A percentile compares a stretch with the other conserved stretches of the same genome.
phyloP scores from a whole-genome alignment of 345 rosid species.

The Pelargonium nanum region DNA sequence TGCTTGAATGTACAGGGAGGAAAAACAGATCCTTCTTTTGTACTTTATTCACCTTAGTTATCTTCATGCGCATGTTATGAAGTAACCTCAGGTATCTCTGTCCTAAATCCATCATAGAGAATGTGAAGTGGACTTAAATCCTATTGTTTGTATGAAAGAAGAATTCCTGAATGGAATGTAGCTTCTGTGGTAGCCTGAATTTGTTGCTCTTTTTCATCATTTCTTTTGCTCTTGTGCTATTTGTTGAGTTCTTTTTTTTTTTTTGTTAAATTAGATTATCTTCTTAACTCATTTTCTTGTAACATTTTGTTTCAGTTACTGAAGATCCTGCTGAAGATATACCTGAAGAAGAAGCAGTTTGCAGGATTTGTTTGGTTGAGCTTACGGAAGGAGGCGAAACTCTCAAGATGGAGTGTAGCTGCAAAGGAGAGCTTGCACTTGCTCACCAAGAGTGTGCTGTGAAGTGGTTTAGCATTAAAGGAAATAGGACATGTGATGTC shows the following conservation, averaged over 20 bases:
- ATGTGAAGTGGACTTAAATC: too few relatives aligned
- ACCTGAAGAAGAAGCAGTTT: constrained; percentile 57
- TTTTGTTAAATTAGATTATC: too few relatives aligned
- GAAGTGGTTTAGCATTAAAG: constrained; percentile 59
- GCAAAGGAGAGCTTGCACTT: constrained; percentile 59
- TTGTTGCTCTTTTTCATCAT: background rate
- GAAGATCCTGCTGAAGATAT: constrained; percentile 40
- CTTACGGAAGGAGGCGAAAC: constrained; percentile 47
- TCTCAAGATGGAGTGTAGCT: constrained; percentile 56
- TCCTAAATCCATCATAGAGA: too few relatives aligned
- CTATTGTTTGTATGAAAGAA: too few relatives aligned
- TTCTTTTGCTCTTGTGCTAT: background rate
- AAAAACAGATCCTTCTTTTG: too few relatives aligned
- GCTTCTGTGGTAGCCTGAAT: too few relatives aligned
- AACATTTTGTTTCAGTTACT: constrained; percentile 12
- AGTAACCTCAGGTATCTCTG: too few relatives aligned
- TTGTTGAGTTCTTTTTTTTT: background rate
- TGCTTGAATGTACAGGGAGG: too few relatives aligned
- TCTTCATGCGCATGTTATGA: too few relatives aligned
- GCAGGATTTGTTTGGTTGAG: constrained; percentile 52
- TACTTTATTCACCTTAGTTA: too few relatives aligned
- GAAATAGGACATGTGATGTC: constrained; percentile 47
- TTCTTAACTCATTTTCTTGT: background rate
- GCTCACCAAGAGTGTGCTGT: constrained; percentile 54
- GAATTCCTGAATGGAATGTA: too few relatives aligned